Percentiles rank a stretch among this genome's conserved stretches.
phyloP scores from a whole-genome alignment of 768 basidiomycete species.

The Collybia sordida region DNA sequence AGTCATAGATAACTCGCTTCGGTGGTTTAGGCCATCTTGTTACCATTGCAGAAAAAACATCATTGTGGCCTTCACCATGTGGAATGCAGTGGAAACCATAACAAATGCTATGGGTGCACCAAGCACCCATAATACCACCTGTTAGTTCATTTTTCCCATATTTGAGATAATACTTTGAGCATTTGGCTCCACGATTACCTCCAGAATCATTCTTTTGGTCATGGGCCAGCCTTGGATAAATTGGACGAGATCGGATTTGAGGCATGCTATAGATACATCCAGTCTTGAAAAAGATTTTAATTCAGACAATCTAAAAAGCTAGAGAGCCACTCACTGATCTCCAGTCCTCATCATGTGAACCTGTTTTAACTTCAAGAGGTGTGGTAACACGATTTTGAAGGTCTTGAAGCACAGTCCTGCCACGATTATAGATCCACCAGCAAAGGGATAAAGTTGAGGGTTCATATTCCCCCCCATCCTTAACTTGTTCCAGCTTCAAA shows the following conservation, averaged over 20 bases:
- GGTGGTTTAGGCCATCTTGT: constrained; percentile 28
- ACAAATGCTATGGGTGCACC: constrained; percentile 21
- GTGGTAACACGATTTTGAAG: not conserved
- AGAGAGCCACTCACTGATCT: not conserved
- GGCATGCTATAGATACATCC: constrained; percentile 2
- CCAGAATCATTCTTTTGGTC: not conserved
- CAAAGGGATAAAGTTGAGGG: not conserved
- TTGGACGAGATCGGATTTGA: not conserved
- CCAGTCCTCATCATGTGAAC: not conserved
- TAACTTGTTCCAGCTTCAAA: not conserved
- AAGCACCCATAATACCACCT: too few species aligned
- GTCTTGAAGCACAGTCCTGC: not conserved
- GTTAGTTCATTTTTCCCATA: not conserved
- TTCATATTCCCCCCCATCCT: not conserved
- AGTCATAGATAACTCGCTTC: constrained; percentile 18
- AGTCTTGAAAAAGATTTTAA: not conserved
- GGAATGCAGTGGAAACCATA: constrained; percentile 22
- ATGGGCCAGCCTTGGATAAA: constrained; percentile 1
- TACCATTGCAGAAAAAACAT: constrained; percentile 16
- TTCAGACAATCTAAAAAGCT: too few species aligned
- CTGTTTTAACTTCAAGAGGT: not conserved
- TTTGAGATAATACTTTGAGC: not conserved
- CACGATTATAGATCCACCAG: not conserved
- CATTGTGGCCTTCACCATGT: constrained; percentile 13
- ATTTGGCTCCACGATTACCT: constrained; percentile 1